Base-by-base conservation (phyloP, 305 asterid species). In the Rubia balearica region DNA sequence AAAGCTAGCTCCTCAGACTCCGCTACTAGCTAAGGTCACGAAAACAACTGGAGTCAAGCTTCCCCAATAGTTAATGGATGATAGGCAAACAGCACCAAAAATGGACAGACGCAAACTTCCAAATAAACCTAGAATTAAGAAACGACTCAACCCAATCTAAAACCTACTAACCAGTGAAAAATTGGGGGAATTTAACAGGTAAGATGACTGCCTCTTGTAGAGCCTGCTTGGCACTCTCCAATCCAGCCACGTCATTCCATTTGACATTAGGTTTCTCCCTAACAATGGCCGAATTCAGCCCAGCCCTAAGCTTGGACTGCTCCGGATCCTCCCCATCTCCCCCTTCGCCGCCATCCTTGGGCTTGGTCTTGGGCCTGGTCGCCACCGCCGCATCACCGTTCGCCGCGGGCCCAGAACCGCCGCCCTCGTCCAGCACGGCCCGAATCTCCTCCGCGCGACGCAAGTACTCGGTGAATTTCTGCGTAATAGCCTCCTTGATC, bases 391-490 rank as follows among this genome's bases (percentile, higher is more conserved):
- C 92, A 63, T 86, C 98, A 2, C 98, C 96, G 33, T 86, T 88
- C 1, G 87, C 61, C 7, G 87, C 84, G 6, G 87, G 91, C 0
- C 97, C 92, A 0, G 89, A 74, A 14, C 97, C 82, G n/a, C 97
- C 96, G 30, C 98, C 98, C 42, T 88, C 98, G 55, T 89, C 98
- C 36, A 91, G 73, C 57, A 88, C 96, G 22, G 92, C 89, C 55
- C 96, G 85, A 78, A 94, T 94, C 88, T 94, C 98, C 90, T 91
- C 97, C 5, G 97, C 98, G 19, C 98, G 90, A 57, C 95, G 91
- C 79, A 94, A 76, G 73, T 94, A 94, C 81, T 94, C 98, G 10
- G 95, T 88, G 78, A 94, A 89, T 74, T 94, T 94, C 82, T 87
- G 95, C 43, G 97, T 94, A 55, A 94, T 94, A n/a, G 98, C 98